Evolutionary conservation across 2,329 filamentous ascomycete genomes (phyloP), one percentile per base, ranked within the genome.

Genomic region (Fulvia fulva): DNA sequence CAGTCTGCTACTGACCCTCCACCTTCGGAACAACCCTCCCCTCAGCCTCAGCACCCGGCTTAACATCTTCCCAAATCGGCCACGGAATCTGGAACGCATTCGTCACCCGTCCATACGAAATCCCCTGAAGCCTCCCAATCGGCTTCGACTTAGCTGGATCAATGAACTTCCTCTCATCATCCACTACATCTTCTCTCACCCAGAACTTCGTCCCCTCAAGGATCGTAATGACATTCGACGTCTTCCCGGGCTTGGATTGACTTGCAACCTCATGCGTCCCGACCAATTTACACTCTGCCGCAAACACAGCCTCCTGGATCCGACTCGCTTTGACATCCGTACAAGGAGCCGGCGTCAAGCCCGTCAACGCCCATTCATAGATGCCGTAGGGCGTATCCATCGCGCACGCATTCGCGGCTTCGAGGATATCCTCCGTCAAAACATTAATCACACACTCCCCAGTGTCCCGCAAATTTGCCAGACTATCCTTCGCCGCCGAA

Each of bases 171-270:
- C 79, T 81, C 11, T 90, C 86, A 69, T 88, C 84, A 67, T 94
- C 88, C 59, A 95, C 76, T 2, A 90, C 90, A 74, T 96, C 91
- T 71, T 94, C 90, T 55, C 91, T 78, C 1, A 86, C 90, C 90
- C 91, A 96, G 70, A 96, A 96, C 30, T 86, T 81, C 26, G 87
- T 85, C 0, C 90, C 92, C 76, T 96, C 90, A 8, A 96, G 77
- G 30, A 95, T 82, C 7, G 57, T 57, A 22, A 62, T 62, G 0
- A 57, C 57, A 50, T 55, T 59, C 1, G 82, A 86, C 61, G 95
- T 90, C 75, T 85, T 86, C 2, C 88, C 90, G 0, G 87, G 86
- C 2, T 75, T 83, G 0, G 79, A 78, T 52, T 80, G 80, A 72
- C 86, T 89, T 71, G 90, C 85, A 75, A 89, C 93, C 74, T 95